Evolutionary conservation across 805 yeast genomes (phyloP).

Genomic region (Lachancea meyersii): DNA sequence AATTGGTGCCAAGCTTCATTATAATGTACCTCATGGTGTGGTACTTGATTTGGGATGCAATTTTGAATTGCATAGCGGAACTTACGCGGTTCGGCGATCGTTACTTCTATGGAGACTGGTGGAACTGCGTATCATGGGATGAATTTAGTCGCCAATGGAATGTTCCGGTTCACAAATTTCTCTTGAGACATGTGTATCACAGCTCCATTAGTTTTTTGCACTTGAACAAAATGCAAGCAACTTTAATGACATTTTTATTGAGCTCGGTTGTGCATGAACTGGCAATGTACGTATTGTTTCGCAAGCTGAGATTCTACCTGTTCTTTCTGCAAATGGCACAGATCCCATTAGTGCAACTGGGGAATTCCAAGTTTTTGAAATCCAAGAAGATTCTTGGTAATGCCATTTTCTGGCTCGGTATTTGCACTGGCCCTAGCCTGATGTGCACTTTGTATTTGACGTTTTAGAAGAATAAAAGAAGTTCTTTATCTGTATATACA

Average conservation of each 20-base stretch:
- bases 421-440: conserved; percentile 82
- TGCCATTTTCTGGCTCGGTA: conserved; percentile 84
- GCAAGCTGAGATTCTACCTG: conserved; percentile 72
- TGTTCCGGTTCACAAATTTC: conserved; percentile 82
- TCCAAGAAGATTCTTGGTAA: conserved; percentile 63
- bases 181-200: conserved; percentile 90
- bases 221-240: conserved; percentile 60
- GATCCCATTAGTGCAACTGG: conserved; percentile 65
- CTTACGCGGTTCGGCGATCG: conserved; percentile 82
- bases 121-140: conserved; percentile 93
- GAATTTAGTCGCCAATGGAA: conserved; percentile 94
- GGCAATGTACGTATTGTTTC: conserved; percentile 85
- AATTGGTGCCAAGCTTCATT: conserved; percentile 75
- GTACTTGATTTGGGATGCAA: conserved; percentile 93
- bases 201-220: conserved; percentile 73
- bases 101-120: conserved; percentile 93
- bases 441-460: conserved; percentile 79
- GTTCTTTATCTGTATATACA: background rate
- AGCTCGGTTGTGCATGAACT: conserved; percentile 84
- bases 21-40: conserved; percentile 70
- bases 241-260: conserved; percentile 68
- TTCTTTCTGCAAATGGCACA: conserved; percentile 81
- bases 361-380: conserved; percentile 52
- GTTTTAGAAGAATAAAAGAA: conserved; percentile 38
- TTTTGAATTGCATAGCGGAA: conserved; percentile 85